A percentile compares a stretch with the other conserved stretches of the same genome.
Conservation (phyloP, 768 basidiomycete species). For the Phlegmacium glaucopus region DNA sequence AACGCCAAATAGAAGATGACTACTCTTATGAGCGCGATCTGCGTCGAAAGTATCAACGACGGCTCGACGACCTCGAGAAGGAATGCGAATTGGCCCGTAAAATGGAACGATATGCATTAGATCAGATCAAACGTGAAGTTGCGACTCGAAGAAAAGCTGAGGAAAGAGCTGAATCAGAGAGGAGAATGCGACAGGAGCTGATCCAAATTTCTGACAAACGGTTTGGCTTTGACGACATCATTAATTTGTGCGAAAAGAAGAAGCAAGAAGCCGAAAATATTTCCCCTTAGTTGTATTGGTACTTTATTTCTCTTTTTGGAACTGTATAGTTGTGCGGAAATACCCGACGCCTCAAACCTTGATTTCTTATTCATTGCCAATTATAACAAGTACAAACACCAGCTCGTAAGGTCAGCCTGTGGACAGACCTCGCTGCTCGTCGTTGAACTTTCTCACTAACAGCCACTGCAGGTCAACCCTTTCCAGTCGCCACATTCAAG, state of each 20-base stretch:
- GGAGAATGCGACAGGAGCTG: neutral
- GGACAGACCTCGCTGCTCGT: constrained; percentile 25
- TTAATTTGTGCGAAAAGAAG: neutral
- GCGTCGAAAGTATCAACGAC: constrained; percentile 34
- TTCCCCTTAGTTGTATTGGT: neutral
- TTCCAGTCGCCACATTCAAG: constrained; percentile 35
- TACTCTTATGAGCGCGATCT: constrained; percentile 28
- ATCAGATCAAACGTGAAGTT: constrained; percentile 35
- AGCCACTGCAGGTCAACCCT: constrained; percentile 21
- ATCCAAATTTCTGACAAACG: too few relatives aligned
- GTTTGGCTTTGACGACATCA: too few relatives aligned
- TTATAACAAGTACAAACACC: constrained; percentile 48
- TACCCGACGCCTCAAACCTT: constrained; percentile 42
- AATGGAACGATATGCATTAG: constrained; percentile 25
- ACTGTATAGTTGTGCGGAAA: constrained; percentile 44
- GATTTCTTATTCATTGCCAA: constrained; percentile 31
- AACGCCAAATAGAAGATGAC: constrained; percentile 44
- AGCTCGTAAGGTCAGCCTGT: constrained; percentile 30
- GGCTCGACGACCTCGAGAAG: constrained; percentile 29
- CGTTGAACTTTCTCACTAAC: constrained; percentile 25
- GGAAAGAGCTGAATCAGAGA: constrained; percentile 24
- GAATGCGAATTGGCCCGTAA: constrained; percentile 28
- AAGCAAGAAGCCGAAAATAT: neutral
- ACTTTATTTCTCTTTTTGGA: constrained; percentile 17
- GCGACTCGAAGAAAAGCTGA: constrained; percentile 66